These are phyloP conservation scores for Aspergillus sp. DNA, from an alignment of 2,329 filamentous ascomycete species.

Conservation along the genomic window DNA sequence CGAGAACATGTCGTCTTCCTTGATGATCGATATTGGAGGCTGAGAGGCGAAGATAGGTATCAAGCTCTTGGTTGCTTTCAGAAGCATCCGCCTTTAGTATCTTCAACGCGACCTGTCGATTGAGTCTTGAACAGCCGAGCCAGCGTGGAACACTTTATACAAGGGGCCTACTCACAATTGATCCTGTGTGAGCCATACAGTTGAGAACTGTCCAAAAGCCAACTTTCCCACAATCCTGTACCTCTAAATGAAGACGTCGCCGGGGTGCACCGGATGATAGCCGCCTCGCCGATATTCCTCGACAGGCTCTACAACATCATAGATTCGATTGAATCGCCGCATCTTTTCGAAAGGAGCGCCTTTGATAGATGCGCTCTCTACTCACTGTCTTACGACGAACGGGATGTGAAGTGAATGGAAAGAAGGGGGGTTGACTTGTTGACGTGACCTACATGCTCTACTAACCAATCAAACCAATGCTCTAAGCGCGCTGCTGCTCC, in stretches of 20 bases:
- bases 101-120: constrained; percentile 29
- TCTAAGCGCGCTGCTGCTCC: too few species aligned
- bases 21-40: constrained; percentile 18
- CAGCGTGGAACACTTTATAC: constrained; percentile 2
- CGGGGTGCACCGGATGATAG: constrained; percentile 33
- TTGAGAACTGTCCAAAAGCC: constrained; percentile 27
- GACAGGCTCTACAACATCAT: constrained; percentile 29
- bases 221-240: constrained; percentile 28
- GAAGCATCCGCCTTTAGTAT: constrained; percentile 31
- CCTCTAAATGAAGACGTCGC: constrained; percentile 26
- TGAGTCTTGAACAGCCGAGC: constrained; percentile 20
- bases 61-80: constrained; percentile 25
- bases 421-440: too few species aligned
- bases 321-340: constrained; percentile 28
- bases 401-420: too few species aligned
- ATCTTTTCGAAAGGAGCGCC: background rate
- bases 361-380: too few species aligned
- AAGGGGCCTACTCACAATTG: constrained; percentile 7
- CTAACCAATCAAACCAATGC: too few species aligned
- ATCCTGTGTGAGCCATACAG: constrained; percentile 32
- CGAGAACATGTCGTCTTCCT: constrained; percentile 24
- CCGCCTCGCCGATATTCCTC: constrained; percentile 32
- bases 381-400: too few species aligned
- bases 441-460: too few species aligned
- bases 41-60: constrained; percentile 24